Percentiles rank a stretch among this genome's conserved stretches.
These are phyloP conservation scores for Amanita rubescens DNA, from an alignment of 768 basidiomycete genomes.

Conservation along the genomic window DNA sequence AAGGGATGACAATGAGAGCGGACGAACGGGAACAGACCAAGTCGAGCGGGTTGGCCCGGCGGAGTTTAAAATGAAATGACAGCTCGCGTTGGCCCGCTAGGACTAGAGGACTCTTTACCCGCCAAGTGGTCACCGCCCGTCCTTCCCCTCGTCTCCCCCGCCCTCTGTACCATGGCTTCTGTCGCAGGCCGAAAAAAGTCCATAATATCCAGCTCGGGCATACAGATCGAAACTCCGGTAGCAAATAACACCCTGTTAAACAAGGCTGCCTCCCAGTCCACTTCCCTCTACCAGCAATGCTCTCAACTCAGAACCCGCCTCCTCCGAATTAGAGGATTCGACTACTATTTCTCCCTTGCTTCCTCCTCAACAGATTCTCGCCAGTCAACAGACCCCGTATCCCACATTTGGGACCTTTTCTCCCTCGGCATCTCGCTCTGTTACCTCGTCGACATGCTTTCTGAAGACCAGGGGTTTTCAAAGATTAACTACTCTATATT, in stretches of 20 bases:
- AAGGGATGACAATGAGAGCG: background rate
- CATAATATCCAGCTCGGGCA: constrained; percentile 53
- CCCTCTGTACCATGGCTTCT: constrained; percentile 36
- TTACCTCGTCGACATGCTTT: constrained; percentile 92
- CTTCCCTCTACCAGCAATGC: constrained; percentile 91
- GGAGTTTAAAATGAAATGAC: constrained; percentile 6
- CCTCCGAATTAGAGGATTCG: constrained; percentile 69
- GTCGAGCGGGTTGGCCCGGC: background rate
- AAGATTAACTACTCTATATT: constrained; percentile 61
- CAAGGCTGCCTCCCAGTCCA: constrained; percentile 79
- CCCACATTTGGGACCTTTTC: constrained; percentile 91
- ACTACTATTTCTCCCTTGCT: constrained; percentile 59
- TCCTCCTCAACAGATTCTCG: constrained; percentile 46
- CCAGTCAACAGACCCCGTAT: constrained; percentile 86
- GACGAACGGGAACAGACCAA: background rate
- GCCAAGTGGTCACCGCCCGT: constrained; percentile 10
- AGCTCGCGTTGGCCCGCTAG: background rate
- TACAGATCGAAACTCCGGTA: constrained; percentile 68
- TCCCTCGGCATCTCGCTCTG: constrained; percentile 90
- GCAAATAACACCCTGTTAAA: constrained; percentile 85
- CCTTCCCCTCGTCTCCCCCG: constrained; percentile 13
- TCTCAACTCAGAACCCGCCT: constrained; percentile 70
- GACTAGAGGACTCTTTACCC: background rate
- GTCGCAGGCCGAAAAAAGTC: constrained; percentile 76
- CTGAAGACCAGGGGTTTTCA: constrained; percentile 49